Base-by-base conservation (phyloP, 768 basidiomycete genomes). In the Hygrocybe punicea region DNA sequence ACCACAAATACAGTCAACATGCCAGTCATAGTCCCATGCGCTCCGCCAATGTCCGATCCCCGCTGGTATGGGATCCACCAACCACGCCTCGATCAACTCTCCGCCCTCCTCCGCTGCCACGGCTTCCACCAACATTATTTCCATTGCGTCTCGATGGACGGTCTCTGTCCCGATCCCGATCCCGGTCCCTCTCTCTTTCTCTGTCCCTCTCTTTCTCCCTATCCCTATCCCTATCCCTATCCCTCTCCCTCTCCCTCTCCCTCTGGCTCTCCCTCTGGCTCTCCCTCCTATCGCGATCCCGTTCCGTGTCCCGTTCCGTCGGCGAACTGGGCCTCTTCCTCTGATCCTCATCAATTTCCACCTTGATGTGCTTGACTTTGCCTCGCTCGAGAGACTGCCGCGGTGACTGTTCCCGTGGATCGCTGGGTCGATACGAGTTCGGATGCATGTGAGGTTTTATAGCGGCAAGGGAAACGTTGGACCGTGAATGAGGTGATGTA, bases 31-130 rank as follows among this genome's bases (percentile, higher is more conserved):
- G 78, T 70, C 90, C 90, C 85, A 92, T 81, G 66, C 90, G 77
- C 72, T 91, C 88, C 70, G 85, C 87, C 77, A 92, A 84, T 78
- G 90, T 89, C 82, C 89, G 89, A 77, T 88, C 86, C 45, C 76
- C 76, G 60, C 75, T 33, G 7, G 10, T 47, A 24, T 51, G 57
- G 16, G 46, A 44, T 25, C 48, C 24, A 42, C 17, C 10, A 11
- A 19, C 35, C 24, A 16, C 55, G 5, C 25, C 46, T 40, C 56
- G 51, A 33, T 57, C 56, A 55, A 63, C 64, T 67, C 77, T 69
- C 65, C 77, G 68, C 50, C 69, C 21, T 67, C 69, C 21, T 67
- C 69, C 54, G 49, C 70, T 70, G 37, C 75, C 68, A 67, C 46
- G 71, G 62, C 11, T 65, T 4, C 76, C 70, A 44, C 77, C 71